Conservation (phyloP, 345 rosid species). For the Schrenkiella parvula region DNA sequence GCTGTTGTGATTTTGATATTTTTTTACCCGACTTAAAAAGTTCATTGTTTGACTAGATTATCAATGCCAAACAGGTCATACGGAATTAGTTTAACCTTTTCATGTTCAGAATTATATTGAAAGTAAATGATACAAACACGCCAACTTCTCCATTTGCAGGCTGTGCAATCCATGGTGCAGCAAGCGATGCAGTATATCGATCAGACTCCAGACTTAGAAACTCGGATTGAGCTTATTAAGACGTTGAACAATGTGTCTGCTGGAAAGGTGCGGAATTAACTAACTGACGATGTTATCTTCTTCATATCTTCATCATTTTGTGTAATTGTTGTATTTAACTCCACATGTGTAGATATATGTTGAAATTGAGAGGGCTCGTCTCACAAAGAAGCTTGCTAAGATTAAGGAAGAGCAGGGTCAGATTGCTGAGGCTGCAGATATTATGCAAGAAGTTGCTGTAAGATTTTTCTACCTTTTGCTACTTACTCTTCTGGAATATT, state of each 20-base stretch:
- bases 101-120: neutral
- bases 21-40: neutral
- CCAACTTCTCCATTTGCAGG: slow-evolving; percentile 43
- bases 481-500: neutral
- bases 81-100: neutral
- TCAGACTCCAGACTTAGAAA: slow-evolving; percentile 85
- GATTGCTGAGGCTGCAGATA: slow-evolving; percentile 97
- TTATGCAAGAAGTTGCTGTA: slow-evolving; percentile 99
- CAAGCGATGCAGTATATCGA: slow-evolving; percentile 96
- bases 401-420: slow-evolving; percentile 94
- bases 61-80: neutral
- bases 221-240: slow-evolving; percentile 86
- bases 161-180: slow-evolving; percentile 96
- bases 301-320: neutral
- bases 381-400: slow-evolving; percentile 92
- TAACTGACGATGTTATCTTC: neutral
- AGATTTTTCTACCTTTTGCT: slow-evolving; percentile 24
- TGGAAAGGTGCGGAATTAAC: slow-evolving; percentile 65
- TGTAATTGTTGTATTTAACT: neutral
- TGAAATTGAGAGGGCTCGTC: slow-evolving; percentile 94
- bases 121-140: neutral
- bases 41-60: neutral
- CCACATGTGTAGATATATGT: slow-evolving; percentile 67
- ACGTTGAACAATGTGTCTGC: slow-evolving; percentile 84
- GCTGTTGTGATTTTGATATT: slow-evolving; percentile 15